A percentile compares a stretch with the other conserved stretches of the same genome.
These are phyloP conservation scores for Ophioceras dolichostomum DNA, from an alignment of 2,329 filamentous ascomycete species.

Conservation along the genomic window DNA sequence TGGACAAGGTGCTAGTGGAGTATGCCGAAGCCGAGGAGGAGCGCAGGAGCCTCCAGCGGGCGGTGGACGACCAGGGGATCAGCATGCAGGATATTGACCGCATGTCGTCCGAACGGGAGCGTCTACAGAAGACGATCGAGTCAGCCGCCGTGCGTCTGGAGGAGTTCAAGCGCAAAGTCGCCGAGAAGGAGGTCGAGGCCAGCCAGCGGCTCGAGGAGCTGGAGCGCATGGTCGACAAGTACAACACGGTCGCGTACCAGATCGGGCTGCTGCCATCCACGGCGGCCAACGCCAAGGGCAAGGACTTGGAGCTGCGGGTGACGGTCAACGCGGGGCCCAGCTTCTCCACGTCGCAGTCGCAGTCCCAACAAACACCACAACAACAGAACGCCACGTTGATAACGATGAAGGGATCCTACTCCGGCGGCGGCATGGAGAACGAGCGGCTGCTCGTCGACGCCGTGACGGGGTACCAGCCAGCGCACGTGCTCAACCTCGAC, in stretches of 20 bases:
- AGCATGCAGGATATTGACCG: constrained; percentile 98
- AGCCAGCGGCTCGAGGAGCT: constrained; percentile 79
- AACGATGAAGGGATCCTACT: constrained; percentile 31
- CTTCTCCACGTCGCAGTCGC: constrained; percentile 48
- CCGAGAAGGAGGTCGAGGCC: constrained; percentile 81
- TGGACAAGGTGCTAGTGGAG: constrained; percentile 65
- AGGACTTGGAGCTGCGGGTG: constrained; percentile 74
- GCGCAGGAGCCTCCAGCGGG: constrained; percentile 63
- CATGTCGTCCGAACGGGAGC: constrained; percentile 91
- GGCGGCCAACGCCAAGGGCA: constrained; percentile 73
- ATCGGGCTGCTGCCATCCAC: constrained; percentile 79
- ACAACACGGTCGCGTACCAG: constrained; percentile 91
- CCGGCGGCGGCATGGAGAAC: constrained; percentile 29
- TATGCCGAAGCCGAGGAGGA: constrained; percentile 74
- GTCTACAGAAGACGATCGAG: constrained; percentile 81
- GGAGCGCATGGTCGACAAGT: constrained; percentile 79
- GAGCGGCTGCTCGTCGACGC: constrained; percentile 75
- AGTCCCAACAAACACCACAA: too few species aligned
- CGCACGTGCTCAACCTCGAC: constrained; percentile 80
- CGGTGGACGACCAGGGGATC: constrained; percentile 86
- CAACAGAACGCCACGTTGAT: not conserved
- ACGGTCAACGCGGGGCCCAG: constrained; percentile 68
- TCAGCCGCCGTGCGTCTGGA: constrained; percentile 64
- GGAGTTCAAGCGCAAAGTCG: constrained; percentile 70
- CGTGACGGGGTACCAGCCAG: constrained; percentile 77